Evolutionary conservation across 192 early-diverging fungal species (phyloP), one percentile per base, ranked within the genome.

Genomic region (Backusella parvicylindrica): DNA sequence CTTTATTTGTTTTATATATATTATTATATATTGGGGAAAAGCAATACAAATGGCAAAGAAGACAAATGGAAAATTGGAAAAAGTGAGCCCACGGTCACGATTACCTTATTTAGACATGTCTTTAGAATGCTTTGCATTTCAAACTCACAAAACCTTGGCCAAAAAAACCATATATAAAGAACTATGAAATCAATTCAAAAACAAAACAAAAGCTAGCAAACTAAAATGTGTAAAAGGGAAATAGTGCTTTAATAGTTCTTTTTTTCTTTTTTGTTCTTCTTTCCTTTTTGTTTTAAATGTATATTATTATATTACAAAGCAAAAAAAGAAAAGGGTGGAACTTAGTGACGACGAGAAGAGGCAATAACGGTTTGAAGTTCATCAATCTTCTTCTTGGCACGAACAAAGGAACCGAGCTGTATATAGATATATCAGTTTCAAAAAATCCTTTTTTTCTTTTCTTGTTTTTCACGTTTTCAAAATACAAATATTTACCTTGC

Each of bases 351-450:
- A 83, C 98, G 95, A 78, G 95, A 91, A 78, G 96, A 95, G 75
- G 95, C 93, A 71, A 99, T 95, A 78, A 98, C 91, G 85, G 86
- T 87, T 72, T 89, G 87, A 81, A 99, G 92, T 89, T 99, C 97
- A 78, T 99, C 98, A 81, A 99, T 94, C 95, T 99, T 99, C 79
- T 89, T 92, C 95, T 99, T 99, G 84, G 96, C 94, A 82, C 97
- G 97, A 83, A 90, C 83, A 82, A 97, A 92, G 75, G 97, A 97
- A 81, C 98, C 98, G 79, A 99, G 91, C 92, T 95, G 77, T 56
- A 47, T 6, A 21, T n/a, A 15, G 6, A 23, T 21, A 21, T 9
- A 23, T 50, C 2, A 43, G 41, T 43, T 43, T 12, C 15, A 43
- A 43, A 15, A 15, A 3, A 3, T 3, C 12, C n/a, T 15, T 50